Evolutionary conservation across 257 asterid species (phyloP), one percentile per base, ranked within the genome.

Genomic region (Vinca minor): DNA sequence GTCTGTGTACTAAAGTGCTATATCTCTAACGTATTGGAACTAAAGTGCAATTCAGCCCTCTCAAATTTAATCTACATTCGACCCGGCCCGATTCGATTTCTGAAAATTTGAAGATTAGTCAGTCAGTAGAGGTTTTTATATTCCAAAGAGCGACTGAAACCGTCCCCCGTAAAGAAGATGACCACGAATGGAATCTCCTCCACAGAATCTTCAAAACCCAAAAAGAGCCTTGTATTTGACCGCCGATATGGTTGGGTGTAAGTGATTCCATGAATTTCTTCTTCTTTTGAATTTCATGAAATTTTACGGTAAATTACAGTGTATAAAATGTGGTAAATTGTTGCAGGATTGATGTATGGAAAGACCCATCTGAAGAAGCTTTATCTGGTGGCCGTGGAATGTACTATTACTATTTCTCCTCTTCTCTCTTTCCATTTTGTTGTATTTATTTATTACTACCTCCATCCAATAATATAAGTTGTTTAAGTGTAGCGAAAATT

Each of bases 331-430:
- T 23, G 14, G 9, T 3, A 56, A 13, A 58, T 42, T 39, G 38
- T 70, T 71, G 78, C 77, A 81, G 94, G 67, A 70, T 86, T 36
- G 90, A 79, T 73, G 86, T 81, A 44, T 86, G 90, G 88, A 83
- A 66, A 69, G 88, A 81, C 67, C 88, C 90, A 35, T 74, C 88
- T 10, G 69, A 66, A 73, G 88, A 86, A 68, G 91, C 94, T 72
- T 73, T 86, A 53, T 70, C 82, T 25, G 91, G 94, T 75, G 90
- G 88, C 69, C 88, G 94, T 60, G 94, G 88, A 72, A 84, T 86
- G 91, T 86, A 82, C 61, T 35, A 0, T 11, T 60, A n/a, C n/a
- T n/a, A n/a, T n/a, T n/a, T n/a, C n/a, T n/a, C 36, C 11, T 39
- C 65, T 38, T 60, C 35, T 35, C 25, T 11, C 34, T 52, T 52